A percentile compares a stretch with the other conserved stretches of the same genome.
phyloP scores from a whole-genome alignment of 495 filamentous ascomycete genomes.

The Lophiotrema nucula region DNA sequence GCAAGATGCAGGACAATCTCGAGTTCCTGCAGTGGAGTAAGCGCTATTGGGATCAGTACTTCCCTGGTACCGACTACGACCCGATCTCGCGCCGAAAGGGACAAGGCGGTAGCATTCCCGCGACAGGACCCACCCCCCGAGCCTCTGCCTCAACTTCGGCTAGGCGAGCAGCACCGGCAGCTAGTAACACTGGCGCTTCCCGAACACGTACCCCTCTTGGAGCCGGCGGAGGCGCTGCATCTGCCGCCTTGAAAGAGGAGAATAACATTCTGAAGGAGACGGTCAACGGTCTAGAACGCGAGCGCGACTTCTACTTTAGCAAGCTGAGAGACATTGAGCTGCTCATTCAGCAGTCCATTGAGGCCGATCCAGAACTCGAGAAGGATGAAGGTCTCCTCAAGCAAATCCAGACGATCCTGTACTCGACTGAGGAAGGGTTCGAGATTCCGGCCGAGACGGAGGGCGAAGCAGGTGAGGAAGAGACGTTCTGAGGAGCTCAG shows the following conservation, averaged over 20 bases:
- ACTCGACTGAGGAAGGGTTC: slow-evolving; percentile 92
- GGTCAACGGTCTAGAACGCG: slow-evolving; percentile 51
- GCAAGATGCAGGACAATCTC: slow-evolving; percentile 99
- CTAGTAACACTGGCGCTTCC: slow-evolving; percentile 56
- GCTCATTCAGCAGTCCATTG: slow-evolving; percentile 85
- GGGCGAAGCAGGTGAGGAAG: slow-evolving; percentile 59
- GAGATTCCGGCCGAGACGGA: slow-evolving; percentile 75
- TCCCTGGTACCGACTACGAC: slow-evolving; percentile 94
- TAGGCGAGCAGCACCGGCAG: slow-evolving; percentile 63
- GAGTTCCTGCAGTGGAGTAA: slow-evolving; percentile 98
- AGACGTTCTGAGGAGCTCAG: slow-evolving; percentile 67
- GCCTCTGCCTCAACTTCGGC: slow-evolving; percentile 42
- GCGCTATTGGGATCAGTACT: slow-evolving; percentile 97
- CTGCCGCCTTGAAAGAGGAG: slow-evolving; percentile 73
- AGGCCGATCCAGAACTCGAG: slow-evolving; percentile 85
- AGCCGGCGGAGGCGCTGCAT: slow-evolving; percentile 52
- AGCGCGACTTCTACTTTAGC: slow-evolving; percentile 98
- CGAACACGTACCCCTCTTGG: slow-evolving; percentile 42
- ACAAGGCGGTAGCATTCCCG: slow-evolving; percentile 56
- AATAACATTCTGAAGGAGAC: slow-evolving; percentile 63
- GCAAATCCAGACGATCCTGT: slow-evolving; percentile 92
- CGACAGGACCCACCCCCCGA: slow-evolving; percentile 47
- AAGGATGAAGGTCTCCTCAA: slow-evolving; percentile 88
- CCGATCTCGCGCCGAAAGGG: slow-evolving; percentile 81
- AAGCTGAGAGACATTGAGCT: slow-evolving; percentile 97